Evolutionary conservation across 768 basidiomycete genomes (phyloP), one percentile per base, ranked within the genome.

Genomic region (Termitomyces sp.): DNA sequence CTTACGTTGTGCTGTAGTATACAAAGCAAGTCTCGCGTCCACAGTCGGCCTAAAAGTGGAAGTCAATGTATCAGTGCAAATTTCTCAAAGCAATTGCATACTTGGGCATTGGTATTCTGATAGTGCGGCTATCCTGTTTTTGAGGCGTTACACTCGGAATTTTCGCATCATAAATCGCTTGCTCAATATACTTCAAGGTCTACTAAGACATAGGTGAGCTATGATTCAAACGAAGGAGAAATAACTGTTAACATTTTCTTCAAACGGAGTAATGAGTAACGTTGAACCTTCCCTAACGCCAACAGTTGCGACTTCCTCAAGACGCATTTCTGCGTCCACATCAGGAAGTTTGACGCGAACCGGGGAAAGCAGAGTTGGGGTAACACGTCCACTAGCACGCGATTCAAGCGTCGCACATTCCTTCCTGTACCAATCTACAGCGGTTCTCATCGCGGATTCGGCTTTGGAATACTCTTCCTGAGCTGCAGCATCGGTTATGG

Each of bases 101-200:
- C 91, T 85, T 92, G 43, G 92, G 88, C 68, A 93, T 84, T 0
- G 90, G 87, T 58, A 94, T 82, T 61, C 81, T 88, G 61, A 94
- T 79, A 2, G 92, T 93, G 43, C 85, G 80, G 31, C 66, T 72
- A 64, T 94, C 91, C 42, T 81, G 72, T 56, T 78, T 78, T 62
- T 93, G 92, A 4, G 91, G 91, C 0, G 85, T 77, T 10, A 90
- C 78, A 29, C 84, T 79, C 9, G 88, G 85, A 37, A 92, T 73
- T 60, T 88, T 87, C 4, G 88, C 85, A n/a, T 82, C 79, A 63
- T 91, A 90, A 6, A 94, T 72, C 0, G 81, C 90, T 62, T 82
- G 79, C 68, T 94, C 90, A 41, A 92, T 83, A 39, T 77, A 74
- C 74, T 92, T 92, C 66, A 88, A 71, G 53, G 76, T 86, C 92